Evolutionary conservation across 108 stramenopile genomes (phyloP).

Genomic region (Nitzschia putrida): DNA sequence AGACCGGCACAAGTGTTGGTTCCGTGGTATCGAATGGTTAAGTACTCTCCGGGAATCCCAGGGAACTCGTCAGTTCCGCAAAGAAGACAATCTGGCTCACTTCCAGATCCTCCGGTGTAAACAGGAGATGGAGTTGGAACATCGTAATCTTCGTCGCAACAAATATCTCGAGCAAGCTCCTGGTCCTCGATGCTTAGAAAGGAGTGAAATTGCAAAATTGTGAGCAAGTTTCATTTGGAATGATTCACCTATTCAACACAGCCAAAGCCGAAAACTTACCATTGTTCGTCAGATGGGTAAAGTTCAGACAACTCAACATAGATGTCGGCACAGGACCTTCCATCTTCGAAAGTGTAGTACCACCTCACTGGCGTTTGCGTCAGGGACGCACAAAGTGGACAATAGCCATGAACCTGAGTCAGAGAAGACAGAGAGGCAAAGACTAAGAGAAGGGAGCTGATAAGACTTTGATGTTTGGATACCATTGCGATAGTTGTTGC

Average conservation of each 20-base stretch:
- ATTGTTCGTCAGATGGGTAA: background rate
- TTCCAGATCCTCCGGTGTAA: slow-evolving; percentile 2
- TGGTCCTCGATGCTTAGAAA: background rate
- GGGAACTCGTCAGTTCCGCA: slow-evolving; percentile 11
- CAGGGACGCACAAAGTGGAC: slow-evolving; percentile 16
- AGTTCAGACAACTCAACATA: slow-evolving; percentile 1
- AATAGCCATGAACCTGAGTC: background rate
- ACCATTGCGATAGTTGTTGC: background rate
- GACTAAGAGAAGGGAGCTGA: background rate
- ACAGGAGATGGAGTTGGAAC: slow-evolving; percentile 2
- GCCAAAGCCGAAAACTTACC: background rate
- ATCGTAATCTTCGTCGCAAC: background rate
- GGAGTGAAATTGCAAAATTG: too few relatives aligned
- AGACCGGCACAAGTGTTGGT: slow-evolving; percentile 1
- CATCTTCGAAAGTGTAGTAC: slow-evolving; percentile 3
- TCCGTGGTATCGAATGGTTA: slow-evolving; percentile 7
- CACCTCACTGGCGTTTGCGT: slow-evolving; percentile 6
- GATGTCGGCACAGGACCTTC: slow-evolving; percentile 8
- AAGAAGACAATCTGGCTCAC: slow-evolving; percentile 6
- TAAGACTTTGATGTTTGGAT: background rate
- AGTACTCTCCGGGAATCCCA: background rate
- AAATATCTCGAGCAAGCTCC: background rate
- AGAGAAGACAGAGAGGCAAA: background rate
- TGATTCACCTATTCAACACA: too few relatives aligned
- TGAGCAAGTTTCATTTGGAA: too few relatives aligned